phyloP scores from a whole-genome alignment of 2,329 filamentous ascomycete species.

The Bipolaris oryzae region DNA sequence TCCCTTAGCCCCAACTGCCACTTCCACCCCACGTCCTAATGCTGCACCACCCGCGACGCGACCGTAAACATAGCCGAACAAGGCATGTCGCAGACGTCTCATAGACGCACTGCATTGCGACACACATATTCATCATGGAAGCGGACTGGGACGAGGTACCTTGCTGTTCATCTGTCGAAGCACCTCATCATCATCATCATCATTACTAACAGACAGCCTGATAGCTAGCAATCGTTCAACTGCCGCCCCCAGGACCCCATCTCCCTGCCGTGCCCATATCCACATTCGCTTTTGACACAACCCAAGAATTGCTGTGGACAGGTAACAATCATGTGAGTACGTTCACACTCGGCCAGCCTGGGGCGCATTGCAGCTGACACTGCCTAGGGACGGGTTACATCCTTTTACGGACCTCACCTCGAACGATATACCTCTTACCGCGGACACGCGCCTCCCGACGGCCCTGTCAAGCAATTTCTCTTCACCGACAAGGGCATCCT shows the following conservation, averaged over 20 bases:
- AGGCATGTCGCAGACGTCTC: conserved; percentile 37
- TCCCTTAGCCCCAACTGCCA: conserved; percentile 25
- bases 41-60: conserved; percentile 24
- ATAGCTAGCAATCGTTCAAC: conserved; percentile 79
- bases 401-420: conserved; percentile 84
- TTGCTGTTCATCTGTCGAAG: neutral
- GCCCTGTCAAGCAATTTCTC: conserved; percentile 82
- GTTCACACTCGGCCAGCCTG: conserved; percentile 9
- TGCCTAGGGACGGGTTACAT: conserved; percentile 81
- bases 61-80: conserved; percentile 22
- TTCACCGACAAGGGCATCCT: conserved; percentile 92
- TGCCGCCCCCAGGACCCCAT: conserved; percentile 76
- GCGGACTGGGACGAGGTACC: conserved; percentile 59
- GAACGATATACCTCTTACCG: conserved; percentile 90
- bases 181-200: too few relatives aligned
- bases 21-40: conserved; percentile 26
- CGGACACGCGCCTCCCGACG: conserved; percentile 74
- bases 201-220: conserved; percentile 15
- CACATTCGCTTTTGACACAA: conserved; percentile 85
- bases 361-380: conserved; percentile 15
- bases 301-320: conserved; percentile 89
- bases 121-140: conserved; percentile 52
- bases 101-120: conserved; percentile 25
- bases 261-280: conserved; percentile 71
- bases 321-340: conserved; percentile 83